phyloP scores from a whole-genome alignment of 1,284 basidiomycete genomes.

The Rhodofomes roseus region DNA sequence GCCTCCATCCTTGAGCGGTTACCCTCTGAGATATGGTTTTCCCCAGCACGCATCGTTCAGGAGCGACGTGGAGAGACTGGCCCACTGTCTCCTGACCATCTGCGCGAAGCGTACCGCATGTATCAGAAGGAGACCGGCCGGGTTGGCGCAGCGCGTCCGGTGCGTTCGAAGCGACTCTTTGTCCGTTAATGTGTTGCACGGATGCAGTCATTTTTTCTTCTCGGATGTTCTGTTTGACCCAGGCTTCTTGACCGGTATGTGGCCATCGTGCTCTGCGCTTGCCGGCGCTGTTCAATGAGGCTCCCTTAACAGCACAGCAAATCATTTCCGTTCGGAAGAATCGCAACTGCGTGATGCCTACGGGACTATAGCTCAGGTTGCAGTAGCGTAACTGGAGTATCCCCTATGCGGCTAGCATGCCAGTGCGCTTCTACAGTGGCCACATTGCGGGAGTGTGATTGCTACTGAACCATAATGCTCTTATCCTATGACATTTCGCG shows the following conservation, averaged over 20 bases:
- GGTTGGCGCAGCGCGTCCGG: slow-evolving; percentile 70
- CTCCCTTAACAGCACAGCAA: too few species aligned
- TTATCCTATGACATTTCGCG: too few species aligned
- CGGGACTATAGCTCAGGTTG: too few species aligned
- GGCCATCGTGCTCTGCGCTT: background rate
- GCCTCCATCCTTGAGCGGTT: background rate
- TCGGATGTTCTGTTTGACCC: background rate
- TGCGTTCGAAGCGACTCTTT: slow-evolving; percentile 63
- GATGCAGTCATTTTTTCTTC: background rate
- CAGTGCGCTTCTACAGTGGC: too few species aligned
- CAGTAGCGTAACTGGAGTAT: too few species aligned
- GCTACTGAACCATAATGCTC: too few species aligned
- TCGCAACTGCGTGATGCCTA: too few species aligned
- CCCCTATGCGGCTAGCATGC: too few species aligned
- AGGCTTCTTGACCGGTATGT: background rate
- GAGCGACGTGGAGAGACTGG: slow-evolving; percentile 69
- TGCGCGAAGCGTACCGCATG: slow-evolving; percentile 82
- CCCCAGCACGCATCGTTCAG: slow-evolving; percentile 72
- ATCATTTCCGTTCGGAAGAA: too few species aligned
- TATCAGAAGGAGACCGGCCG: slow-evolving; percentile 80
- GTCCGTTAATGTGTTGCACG: slow-evolving; percentile 37
- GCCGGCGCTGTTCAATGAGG: background rate
- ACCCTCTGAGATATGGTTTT: background rate
- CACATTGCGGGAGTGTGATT: too few species aligned
- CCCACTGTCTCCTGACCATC: slow-evolving; percentile 80